Base-by-base conservation (phyloP, 805 yeast genomes). In the Lipomyces spencermartinsiae region DNA sequence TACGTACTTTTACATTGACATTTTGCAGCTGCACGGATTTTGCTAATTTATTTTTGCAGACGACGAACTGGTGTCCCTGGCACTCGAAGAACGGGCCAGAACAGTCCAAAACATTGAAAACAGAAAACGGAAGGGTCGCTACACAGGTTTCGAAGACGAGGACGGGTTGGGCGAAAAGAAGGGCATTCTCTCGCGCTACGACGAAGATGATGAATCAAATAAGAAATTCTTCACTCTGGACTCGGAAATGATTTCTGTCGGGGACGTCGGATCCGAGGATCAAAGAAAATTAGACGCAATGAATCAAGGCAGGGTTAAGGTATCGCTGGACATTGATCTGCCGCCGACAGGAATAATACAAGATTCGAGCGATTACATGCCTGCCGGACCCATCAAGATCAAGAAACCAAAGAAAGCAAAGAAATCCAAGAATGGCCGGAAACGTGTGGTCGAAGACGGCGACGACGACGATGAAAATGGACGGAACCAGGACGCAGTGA, bases 331-430 rank as follows among this genome's bases (percentile, higher is more conserved):
- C 25, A 69, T 70, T 55, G 68, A 62, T 12, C 71, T 67, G 14
- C 72, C 65, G 16, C 22, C 49, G 49, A 62, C 63, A 4, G 68
- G 65, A 3, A 66, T 63, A 12, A 74, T 67, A 5, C 69, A 64
- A 3, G 61, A 64, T 5, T 75, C 79, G 9, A 25, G 34, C 34
- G 80, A 74, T 58, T 80, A 79, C 58, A 80, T 68, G 64, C 75
- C 70, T 10, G 65, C 74, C 10, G 73, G 77, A 63, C 75, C 76
- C 1, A 51, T 71, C 8, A 80, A 80, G 67, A 80, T 82, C 78
- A 83, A 81, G 68, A 83, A 84, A 71, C 73, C 82, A 1, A 81
- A 82, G 66, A 82, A 83, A 71, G 80, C 80, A 31, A 77, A 78
- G 53, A 81, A 72, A 77, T 78, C 77, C 78, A 80, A 73, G 77